Conservation (phyloP, 1,139 yeast species). For the Magnusiomyces suaveolens region DNA sequence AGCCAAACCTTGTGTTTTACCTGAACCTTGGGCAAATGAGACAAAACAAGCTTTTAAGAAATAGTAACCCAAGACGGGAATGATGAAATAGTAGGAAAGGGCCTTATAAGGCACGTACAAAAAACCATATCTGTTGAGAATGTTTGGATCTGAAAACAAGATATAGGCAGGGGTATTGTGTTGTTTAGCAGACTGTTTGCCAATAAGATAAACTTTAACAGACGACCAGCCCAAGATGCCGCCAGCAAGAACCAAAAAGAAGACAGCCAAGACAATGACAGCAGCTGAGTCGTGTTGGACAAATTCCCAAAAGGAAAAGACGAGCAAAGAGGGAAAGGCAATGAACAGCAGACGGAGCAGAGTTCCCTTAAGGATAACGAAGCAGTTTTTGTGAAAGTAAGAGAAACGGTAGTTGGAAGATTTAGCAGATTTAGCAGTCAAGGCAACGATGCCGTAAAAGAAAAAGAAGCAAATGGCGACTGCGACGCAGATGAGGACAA, state of each 20-base stretch:
- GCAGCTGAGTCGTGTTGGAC: conserved; percentile 80
- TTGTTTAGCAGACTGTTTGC: conserved; percentile 57
- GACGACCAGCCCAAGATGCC: conserved; percentile 66
- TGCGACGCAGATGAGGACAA: conserved; percentile 51
- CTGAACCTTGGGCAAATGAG: conserved; percentile 71
- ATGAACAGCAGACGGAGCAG: conserved; percentile 58
- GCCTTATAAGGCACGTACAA: conserved; percentile 85
- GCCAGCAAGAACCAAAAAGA: conserved; percentile 49
- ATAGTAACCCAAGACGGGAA: conserved; percentile 52
- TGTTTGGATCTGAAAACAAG: conserved; percentile 69
- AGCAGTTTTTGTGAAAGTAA: conserved; percentile 63
- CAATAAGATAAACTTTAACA: conserved; percentile 54
- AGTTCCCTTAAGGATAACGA: conserved; percentile 74
- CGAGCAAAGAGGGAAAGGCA: conserved; percentile 58
- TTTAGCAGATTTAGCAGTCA: conserved; percentile 13
- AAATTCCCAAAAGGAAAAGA: conserved; percentile 84
- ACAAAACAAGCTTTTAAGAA: conserved; percentile 72
- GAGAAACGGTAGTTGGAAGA: conserved; percentile 34
- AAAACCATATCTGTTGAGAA: conserved; percentile 83
- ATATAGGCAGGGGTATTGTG: conserved; percentile 87
- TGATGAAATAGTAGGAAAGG: conserved; percentile 68
- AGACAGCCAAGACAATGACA: conserved; percentile 67
- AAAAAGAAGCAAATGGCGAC: conserved; percentile 23
- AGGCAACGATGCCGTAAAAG: conserved; percentile 16
- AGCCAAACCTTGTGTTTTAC: conserved; percentile 72